Percentiles rank a stretch among this genome's conserved stretches.
Conservation (phyloP, 2,329 filamentous ascomycete species). For the Exophiala alcalophila region DNA sequence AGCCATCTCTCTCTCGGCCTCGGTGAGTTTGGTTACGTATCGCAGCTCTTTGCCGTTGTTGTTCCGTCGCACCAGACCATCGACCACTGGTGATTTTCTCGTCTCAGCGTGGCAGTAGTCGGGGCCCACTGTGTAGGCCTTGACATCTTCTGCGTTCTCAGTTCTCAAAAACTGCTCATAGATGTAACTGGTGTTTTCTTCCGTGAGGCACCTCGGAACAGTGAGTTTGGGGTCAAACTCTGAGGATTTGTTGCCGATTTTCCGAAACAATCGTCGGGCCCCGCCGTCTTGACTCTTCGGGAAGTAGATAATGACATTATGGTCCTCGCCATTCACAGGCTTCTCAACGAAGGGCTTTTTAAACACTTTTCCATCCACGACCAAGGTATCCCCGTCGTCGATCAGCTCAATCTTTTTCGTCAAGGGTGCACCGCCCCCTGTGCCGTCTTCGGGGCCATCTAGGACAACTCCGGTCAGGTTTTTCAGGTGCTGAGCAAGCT, state of each 20-base stretch:
- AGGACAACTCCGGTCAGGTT: slow-evolving; percentile 75
- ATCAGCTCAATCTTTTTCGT: slow-evolving; percentile 74
- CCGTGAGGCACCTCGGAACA: slow-evolving; percentile 75
- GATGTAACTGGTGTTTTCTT: slow-evolving; percentile 79
- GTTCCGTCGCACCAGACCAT: slow-evolving; percentile 91
- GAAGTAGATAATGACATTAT: slow-evolving; percentile 98
- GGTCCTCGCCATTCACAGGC: slow-evolving; percentile 95
- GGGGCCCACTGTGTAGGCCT: slow-evolving; percentile 94
- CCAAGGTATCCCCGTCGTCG: slow-evolving; percentile 84
- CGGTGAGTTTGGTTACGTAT: slow-evolving; percentile 81
- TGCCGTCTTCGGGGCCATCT: slow-evolving; percentile 66
- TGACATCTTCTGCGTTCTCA: slow-evolving; percentile 96
- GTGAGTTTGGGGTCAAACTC: slow-evolving; percentile 79
- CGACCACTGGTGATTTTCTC: slow-evolving; percentile 92
- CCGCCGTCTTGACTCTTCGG: slow-evolving; percentile 70
- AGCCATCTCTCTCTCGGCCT: slow-evolving; percentile 80
- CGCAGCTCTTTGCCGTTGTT: slow-evolving; percentile 96
- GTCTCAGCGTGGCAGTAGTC: slow-evolving; percentile 96
- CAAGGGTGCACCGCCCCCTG: slow-evolving; percentile 54
- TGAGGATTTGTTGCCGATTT: slow-evolving; percentile 98
- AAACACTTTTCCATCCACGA: slow-evolving; percentile 77
- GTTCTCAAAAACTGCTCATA: slow-evolving; percentile 97
- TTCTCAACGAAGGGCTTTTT: slow-evolving; percentile 98
- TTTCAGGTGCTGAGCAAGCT: slow-evolving; percentile 76
- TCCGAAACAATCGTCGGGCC: slow-evolving; percentile 87